Conservation (phyloP, 305 asterid genomes). For the Vinca major region DNA sequence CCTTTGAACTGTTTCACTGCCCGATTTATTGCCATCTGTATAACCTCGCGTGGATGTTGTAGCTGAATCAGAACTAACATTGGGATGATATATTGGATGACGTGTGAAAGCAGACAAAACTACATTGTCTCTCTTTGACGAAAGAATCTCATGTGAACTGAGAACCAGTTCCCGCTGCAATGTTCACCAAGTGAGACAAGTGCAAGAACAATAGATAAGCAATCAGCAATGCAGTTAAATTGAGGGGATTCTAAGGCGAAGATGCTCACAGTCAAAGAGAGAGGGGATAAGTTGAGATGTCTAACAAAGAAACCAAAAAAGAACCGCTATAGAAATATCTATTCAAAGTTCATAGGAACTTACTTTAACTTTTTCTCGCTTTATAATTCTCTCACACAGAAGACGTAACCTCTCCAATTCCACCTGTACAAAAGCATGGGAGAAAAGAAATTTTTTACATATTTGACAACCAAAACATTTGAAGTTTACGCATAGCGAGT, state of each 20-base stretch:
- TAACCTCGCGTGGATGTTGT: conserved; percentile 76
- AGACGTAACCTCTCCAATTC: conserved; percentile 96
- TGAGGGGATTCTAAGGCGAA: not conserved
- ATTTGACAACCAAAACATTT: conserved; percentile 6
- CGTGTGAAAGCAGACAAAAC: conserved; percentile 64
- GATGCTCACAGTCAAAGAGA: not conserved
- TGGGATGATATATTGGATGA: conserved; percentile 68
- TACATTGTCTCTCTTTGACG: conserved; percentile 56
- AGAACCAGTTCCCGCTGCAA: conserved; percentile 90
- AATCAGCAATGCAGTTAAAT: too few species aligned
- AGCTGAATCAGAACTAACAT: conserved; percentile 89
- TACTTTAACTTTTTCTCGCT: conserved; percentile 93
- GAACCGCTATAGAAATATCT: not conserved
- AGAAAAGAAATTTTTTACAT: conserved; percentile 9
- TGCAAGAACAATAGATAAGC: not conserved
- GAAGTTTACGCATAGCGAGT: not conserved
- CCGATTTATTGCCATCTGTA: conserved; percentile 63
- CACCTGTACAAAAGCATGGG: conserved; percentile 43
- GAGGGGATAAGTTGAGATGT: too few species aligned
- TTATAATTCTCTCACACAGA: conserved; percentile 86
- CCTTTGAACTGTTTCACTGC: conserved; percentile 69
- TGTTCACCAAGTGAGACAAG: conserved; percentile 14
- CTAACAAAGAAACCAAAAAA: not conserved
- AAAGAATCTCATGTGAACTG: conserved; percentile 77
- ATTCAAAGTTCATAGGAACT: conserved; percentile 10